Evolutionary conservation across 345 rosid species (phyloP), one percentile per base, ranked within the genome.

Genomic region (Cardiospermum halicacabum): DNA sequence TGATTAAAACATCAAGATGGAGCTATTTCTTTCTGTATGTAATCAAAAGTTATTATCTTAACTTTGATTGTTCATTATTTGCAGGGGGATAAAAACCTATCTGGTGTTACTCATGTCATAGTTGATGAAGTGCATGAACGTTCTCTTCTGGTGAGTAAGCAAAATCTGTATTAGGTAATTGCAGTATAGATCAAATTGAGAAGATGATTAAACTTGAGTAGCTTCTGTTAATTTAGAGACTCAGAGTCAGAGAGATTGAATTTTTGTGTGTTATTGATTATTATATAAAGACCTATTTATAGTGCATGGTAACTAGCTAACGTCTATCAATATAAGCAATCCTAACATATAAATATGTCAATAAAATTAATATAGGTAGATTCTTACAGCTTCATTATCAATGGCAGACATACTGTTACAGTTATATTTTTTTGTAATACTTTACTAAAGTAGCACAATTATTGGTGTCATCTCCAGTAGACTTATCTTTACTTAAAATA

Each of bases 71-170:
- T 27, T 3, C 40, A 16, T 65, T 13, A 60, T 69, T 62, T 67
- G 48, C 82, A 92, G 96, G 96, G 93, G 36, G 91, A 92, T 79
- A 82, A 58, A 67, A 78, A 69, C 69, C 78, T 89, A 88, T 79
- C 78, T 15, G 89, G 88, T 25, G 68, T 92, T 73, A 87, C 86
- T 56, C 96, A 92, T 70, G 80, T 92, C 58, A 86, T 92, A 60
- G 98, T 89, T 43, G 98, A 92, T 75, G 98, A 92, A 84, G 96
- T 92, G 63, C 98, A 92, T 72, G 98, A 92, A 75, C 85, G 98
- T 31, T 92, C 96, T 36, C 82, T 88, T 74, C 69, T 86, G 98
- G 98, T 87, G 64, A 80, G 91, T 83, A 62, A 43, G 58, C 51
- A 24, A 16, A 73, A 45, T 67, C 34, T 64, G n/a, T 27, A n/a